These are phyloP conservation scores for Rhizopus microsporus DNA, from an alignment of 371 early-diverging fungal genomes.

Conservation along the genomic window DNA sequence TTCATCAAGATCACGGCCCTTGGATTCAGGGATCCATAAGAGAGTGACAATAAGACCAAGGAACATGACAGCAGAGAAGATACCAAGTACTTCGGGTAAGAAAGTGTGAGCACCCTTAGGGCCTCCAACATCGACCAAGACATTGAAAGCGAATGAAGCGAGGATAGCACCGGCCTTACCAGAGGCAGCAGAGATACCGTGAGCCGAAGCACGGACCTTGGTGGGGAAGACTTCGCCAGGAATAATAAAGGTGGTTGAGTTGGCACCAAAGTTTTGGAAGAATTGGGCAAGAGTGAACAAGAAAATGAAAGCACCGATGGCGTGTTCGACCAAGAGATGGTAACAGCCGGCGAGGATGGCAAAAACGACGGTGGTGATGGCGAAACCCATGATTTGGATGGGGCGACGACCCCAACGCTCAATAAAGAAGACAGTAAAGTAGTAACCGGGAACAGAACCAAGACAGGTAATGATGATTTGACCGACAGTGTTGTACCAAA, in stretches of 20 bases:
- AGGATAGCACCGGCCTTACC: slow-evolving; percentile 85
- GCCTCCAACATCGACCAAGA: slow-evolving; percentile 59
- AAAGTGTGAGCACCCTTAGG: slow-evolving; percentile 58
- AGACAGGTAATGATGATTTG: slow-evolving; percentile 81
- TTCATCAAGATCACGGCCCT: slow-evolving; percentile 58
- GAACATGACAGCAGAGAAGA: slow-evolving; percentile 72
- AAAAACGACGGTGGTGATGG: slow-evolving; percentile 71
- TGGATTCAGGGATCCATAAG: slow-evolving; percentile 57
- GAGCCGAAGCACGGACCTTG: slow-evolving; percentile 81
- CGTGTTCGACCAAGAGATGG: slow-evolving; percentile 52
- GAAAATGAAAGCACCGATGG: slow-evolving; percentile 68
- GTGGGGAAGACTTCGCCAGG: slow-evolving; percentile 94
- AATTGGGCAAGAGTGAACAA: slow-evolving; percentile 76
- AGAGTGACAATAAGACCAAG: slow-evolving; percentile 57
- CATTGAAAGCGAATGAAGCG: slow-evolving; percentile 60
- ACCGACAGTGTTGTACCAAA: slow-evolving; percentile 70
- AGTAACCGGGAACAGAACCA: slow-evolving; percentile 91
- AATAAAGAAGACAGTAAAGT: slow-evolving; percentile 75
- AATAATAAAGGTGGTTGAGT: slow-evolving; percentile 87
- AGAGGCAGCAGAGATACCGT: slow-evolving; percentile 87
- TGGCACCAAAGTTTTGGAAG: slow-evolving; percentile 92
- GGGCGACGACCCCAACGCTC: slow-evolving; percentile 80
- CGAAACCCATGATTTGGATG: slow-evolving; percentile 82
- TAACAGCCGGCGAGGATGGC: slow-evolving; percentile 75
- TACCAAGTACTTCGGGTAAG: slow-evolving; percentile 65